Percentiles rank a stretch among this genome's conserved stretches.
Evolutionary conservation across 345 rosid species (phyloP).

Genomic region (Limnanthes douglasii): DNA sequence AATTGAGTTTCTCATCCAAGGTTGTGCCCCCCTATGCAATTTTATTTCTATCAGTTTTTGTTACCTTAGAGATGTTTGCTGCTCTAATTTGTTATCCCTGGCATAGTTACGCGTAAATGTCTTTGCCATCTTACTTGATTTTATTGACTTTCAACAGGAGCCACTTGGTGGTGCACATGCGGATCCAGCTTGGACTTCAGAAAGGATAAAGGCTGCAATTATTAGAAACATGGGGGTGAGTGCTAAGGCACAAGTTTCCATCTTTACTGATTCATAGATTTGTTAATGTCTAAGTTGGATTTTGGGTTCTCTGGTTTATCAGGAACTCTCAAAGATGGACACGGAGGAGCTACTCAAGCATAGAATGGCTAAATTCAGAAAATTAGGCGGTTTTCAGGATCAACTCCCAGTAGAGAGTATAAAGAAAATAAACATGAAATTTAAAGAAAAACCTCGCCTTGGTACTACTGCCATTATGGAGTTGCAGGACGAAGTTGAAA

Average conservation of each 20-base stretch:
- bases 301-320: conserved; percentile 7
- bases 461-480: conserved; percentile 26
- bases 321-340: conserved; percentile 72
- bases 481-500: conserved; percentile 54
- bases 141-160: conserved; percentile 33
- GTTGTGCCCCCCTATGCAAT: no score
- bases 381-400: conserved; percentile 68
- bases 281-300: neutral
- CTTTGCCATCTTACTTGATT: conserved; percentile 4
- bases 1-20: no score
- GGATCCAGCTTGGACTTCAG: conserved; percentile 83
- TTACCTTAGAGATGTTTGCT: conserved; percentile 4
- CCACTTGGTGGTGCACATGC: conserved; percentile 96
- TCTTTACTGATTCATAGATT: neutral
- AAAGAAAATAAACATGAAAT: conserved; percentile 59
- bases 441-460: conserved; percentile 25
- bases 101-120: conserved; percentile 5
- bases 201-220: conserved; percentile 69
- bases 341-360: conserved; percentile 52
- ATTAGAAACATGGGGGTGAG: conserved; percentile 71
- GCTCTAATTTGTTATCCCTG: conserved; percentile 3
- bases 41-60: no score
- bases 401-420: conserved; percentile 46
- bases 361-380: conserved; percentile 65
- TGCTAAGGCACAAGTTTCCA: conserved; percentile 8